These are phyloP conservation scores for Lenwebbia sp. DNA, from an alignment of 345 rosid species.

Conservation along the genomic window DNA sequence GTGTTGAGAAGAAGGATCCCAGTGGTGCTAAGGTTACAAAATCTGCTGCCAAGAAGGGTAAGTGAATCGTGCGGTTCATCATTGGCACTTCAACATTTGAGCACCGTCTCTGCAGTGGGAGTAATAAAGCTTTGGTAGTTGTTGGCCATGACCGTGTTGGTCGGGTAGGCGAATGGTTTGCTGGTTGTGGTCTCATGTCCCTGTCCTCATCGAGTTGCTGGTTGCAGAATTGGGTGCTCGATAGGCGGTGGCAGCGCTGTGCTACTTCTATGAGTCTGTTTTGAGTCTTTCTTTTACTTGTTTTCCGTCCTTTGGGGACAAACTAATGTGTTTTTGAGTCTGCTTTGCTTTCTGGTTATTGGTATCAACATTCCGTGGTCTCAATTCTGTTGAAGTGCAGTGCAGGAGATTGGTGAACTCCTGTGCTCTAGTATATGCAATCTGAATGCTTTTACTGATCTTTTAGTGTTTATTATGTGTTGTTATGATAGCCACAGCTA, in stretches of 20 bases:
- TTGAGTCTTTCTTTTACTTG: not conserved
- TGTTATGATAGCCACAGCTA: not conserved
- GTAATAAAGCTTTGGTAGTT: conserved; percentile 7
- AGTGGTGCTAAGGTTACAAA: conserved; percentile 76
- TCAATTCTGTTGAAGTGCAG: not conserved
- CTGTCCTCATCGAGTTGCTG: conserved; percentile 12
- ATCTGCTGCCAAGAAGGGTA: conserved; percentile 80
- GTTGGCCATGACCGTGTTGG: not conserved
- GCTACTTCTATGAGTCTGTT: not conserved
- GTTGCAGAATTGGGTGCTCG: conserved; percentile 47
- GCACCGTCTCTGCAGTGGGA: not conserved
- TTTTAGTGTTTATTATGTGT: not conserved
- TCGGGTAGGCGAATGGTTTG: not conserved
- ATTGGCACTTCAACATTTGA: not conserved
- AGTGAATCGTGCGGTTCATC: conserved; percentile 30
- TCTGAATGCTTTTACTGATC: not conserved
- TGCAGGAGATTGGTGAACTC: not conserved
- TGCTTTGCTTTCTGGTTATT: not conserved
- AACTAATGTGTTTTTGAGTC: not conserved
- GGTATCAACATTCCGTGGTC: not conserved
- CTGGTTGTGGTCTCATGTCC: conserved; percentile 2
- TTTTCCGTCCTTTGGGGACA: not conserved
- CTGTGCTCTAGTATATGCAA: not conserved
- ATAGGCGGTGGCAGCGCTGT: conserved; percentile 30
- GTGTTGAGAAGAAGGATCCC: conserved; percentile 81